Evolutionary conservation across 1,284 basidiomycete species (phyloP).

Genomic region (Sutorius eximius): DNA sequence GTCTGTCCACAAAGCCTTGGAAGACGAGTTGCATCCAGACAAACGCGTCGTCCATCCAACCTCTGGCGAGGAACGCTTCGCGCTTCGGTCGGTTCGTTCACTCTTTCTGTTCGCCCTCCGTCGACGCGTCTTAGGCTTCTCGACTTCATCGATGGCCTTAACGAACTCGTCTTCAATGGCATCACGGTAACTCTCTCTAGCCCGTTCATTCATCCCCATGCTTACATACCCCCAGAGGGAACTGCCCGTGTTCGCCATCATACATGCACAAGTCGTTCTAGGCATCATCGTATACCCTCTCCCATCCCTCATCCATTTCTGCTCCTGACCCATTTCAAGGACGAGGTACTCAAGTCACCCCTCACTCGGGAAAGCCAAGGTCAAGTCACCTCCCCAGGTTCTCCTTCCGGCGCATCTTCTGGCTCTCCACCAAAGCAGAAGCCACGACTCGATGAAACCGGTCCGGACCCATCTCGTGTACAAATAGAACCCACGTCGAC

Average conservation of each 20-base stretch:
- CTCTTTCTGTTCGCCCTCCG: not conserved
- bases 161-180: slow-evolving; percentile 48
- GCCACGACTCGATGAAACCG: slow-evolving; percentile 6
- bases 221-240: slow-evolving; percentile 51
- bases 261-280: slow-evolving; percentile 54
- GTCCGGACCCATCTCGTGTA: not conserved
- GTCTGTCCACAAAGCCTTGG: slow-evolving; percentile 78
- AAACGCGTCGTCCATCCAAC: slow-evolving; percentile 50
- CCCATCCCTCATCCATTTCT: not conserved
- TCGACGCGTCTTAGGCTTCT: slow-evolving; percentile 45
- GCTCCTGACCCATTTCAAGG: slow-evolving; percentile 38
- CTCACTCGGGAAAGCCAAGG: not conserved
- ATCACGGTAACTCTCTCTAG: slow-evolving; percentile 43
- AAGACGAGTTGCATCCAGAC: slow-evolving; percentile 69
- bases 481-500: not conserved
- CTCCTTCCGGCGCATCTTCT: not conserved
- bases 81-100: slow-evolving; percentile 49
- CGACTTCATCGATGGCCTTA: slow-evolving; percentile 61
- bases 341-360: slow-evolving; percentile 30
- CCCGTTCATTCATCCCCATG: not conserved
- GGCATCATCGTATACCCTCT: slow-evolving; percentile 61
- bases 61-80: slow-evolving; percentile 72
- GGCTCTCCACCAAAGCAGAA: slow-evolving; percentile 21
- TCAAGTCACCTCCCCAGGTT: not conserved
- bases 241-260: slow-evolving; percentile 69